Evolutionary conservation across 306 rosid species (phyloP), one percentile per base, ranked within the genome.

Genomic region (Malus sylvestris): DNA sequence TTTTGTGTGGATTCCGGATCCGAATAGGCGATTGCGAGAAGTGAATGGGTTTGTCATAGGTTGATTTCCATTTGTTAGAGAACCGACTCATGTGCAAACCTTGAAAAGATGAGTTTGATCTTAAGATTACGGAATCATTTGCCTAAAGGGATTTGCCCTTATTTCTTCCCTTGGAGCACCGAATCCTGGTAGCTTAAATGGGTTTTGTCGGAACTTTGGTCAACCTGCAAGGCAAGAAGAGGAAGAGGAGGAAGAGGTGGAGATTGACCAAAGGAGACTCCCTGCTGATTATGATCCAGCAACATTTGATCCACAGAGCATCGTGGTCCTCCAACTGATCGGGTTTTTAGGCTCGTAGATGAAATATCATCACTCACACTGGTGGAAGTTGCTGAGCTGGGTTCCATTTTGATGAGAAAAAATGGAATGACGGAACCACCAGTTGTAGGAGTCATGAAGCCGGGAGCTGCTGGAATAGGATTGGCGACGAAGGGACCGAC

Each of bases 201-300:
- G 81, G 16, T 68, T 77, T 25, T 79, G 68, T 29, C 84, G 87
- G 83, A 73, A 79, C 78, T 81, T 84, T 70, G 82, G 88, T 84
- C 97, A 90, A 76, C 87, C 97, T 16, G 95, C 95, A 11, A 79
- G 80, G 79, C 85, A 79, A 82, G 94, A 86, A 68, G 96, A 89
- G 33, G 92, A 91, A 32, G 91, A 86, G 11, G 91, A 90, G 72
- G 96, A 93, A 27, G 93, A 91, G 74, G 89, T 87, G 60, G 97
- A 94, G 85, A 86, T 91, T 81, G 97, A 94, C 70, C 98, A 94
- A 71, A 86, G 91, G 79, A 89, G 91, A 70, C 98, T 94, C 76
- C 98, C 98, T 3, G 89, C 97, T 79, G 96, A 94, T 86, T 94
- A 90, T 40, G 96, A 94, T 79, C 94, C 90, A 22, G 89, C 91